A percentile compares a stretch with the other conserved stretches of the same genome.
Evolutionary conservation across 306 rosid species (phyloP).

Genomic region (Lagenaria siceraria): DNA sequence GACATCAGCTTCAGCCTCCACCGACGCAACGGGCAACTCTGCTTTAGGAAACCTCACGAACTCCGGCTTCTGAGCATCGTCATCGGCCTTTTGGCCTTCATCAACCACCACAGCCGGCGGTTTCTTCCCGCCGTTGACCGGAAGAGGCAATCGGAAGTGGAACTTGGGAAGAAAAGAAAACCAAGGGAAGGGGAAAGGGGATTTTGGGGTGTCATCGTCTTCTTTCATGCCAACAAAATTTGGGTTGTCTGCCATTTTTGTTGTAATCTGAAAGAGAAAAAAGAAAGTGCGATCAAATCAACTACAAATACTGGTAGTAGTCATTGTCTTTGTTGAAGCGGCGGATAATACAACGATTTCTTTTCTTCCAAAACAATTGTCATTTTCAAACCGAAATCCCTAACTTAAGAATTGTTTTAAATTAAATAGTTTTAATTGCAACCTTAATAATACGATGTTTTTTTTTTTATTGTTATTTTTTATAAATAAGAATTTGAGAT

Average conservation of each 20-base stretch:
- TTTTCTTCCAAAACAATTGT: background rate
- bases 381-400: background rate
- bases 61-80: conserved; percentile 15
- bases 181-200: conserved; percentile 4
- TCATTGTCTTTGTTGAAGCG: background rate
- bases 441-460: too few species aligned
- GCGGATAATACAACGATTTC: background rate
- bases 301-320: background rate
- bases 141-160: conserved; percentile 41
- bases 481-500: too few species aligned
- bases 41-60: conserved; percentile 44
- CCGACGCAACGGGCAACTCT: conserved; percentile 26
- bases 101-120: background rate
- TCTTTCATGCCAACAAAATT: conserved; percentile 14
- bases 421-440: background rate
- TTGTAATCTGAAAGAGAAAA: background rate
- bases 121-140: background rate
- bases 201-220: conserved; percentile 11
- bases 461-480: too few species aligned
- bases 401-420: background rate
- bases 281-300: background rate
- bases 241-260: conserved; percentile 37
- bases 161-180: conserved; percentile 43
- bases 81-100: background rate
- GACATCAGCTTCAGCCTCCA: conserved; percentile 37